phyloP scores from a whole-genome alignment of 306 rosid species.

The Prunus mume region DNA sequence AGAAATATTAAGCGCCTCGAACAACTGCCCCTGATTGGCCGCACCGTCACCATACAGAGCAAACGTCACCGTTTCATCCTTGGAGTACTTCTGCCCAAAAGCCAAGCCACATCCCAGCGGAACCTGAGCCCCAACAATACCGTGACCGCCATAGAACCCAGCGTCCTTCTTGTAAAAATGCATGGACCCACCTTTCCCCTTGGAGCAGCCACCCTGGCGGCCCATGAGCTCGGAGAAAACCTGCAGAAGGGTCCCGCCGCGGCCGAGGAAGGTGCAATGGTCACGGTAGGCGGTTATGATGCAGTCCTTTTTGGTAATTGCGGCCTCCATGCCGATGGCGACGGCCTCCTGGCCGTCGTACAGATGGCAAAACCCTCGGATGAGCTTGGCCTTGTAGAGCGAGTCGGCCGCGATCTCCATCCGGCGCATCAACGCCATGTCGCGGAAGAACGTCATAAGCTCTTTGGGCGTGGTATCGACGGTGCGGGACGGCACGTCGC shows the following conservation, averaged over 20 bases:
- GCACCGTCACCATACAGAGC: slow-evolving; percentile 90
- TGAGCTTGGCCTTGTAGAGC: slow-evolving; percentile 86
- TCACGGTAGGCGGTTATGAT: slow-evolving; percentile 86
- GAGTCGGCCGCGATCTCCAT: slow-evolving; percentile 98
- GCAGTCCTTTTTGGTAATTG: slow-evolving; percentile 57
- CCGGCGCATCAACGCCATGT: slow-evolving; percentile 82
- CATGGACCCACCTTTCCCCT: slow-evolving; percentile 94
- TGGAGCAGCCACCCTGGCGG: slow-evolving; percentile 65
- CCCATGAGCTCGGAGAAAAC: slow-evolving; percentile 81
- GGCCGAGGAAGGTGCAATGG: slow-evolving; percentile 73
- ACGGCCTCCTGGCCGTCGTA: slow-evolving; percentile 97
- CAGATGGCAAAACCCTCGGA: slow-evolving; percentile 92
- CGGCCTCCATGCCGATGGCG: slow-evolving; percentile 86
- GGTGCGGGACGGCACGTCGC: slow-evolving; percentile 73
- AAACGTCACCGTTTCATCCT: slow-evolving; percentile 75
- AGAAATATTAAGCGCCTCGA: slow-evolving; percentile 84
- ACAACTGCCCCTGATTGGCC: slow-evolving; percentile 92
- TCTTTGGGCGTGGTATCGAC: slow-evolving; percentile 60
- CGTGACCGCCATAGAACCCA: slow-evolving; percentile 86
- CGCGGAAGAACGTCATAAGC: slow-evolving; percentile 61
- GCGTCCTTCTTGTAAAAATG: slow-evolving; percentile 76
- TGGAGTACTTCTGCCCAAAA: slow-evolving; percentile 74
- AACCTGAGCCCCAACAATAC: slow-evolving; percentile 93
- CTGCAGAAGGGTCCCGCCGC: slow-evolving; percentile 70
- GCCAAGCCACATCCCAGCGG: slow-evolving; percentile 90